Evolutionary conservation across 2,329 filamentous ascomycete species (phyloP), one percentile per base, ranked within the genome.

Genomic region (Colletotrichum spinosum): DNA sequence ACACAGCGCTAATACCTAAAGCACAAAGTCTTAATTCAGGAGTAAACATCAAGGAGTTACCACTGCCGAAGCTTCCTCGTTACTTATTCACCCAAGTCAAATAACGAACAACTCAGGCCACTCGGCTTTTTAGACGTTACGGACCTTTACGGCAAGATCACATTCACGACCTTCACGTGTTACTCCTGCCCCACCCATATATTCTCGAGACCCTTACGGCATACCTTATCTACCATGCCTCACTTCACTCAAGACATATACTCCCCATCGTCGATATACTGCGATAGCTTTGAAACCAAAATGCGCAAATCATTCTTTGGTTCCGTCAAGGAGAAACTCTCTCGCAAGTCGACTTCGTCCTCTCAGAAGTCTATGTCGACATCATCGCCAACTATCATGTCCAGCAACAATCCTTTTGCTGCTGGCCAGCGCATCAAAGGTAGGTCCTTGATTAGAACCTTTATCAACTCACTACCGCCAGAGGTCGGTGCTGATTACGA

Each of bases 251-350:
- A 48, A 52, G 63, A 63, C 3, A 12, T 39, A n/a, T 33, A 55
- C 13, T 38, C 46, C n/a, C 13, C n/a, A 12, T 17, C 39, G 0
- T 48, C 52, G 10, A 35, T 12, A 12, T 17, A 33, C 13, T 33
- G n/a, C 41, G 39, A 39, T 5, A 25, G 37, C 45, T 13, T 37
- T 15, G 42, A 37, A 34, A 6, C n/a, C 4, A 52, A 46, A 9
- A 65, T 55, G 54, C 68, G 67, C 59, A 72, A 68, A 58, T 72
- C 72, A 39, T 67, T 78, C 48, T 73, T 78, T 50, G 72, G 71
- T 52, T 70, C 69, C 35, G 38, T 80, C 60, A 79, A 73, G 68
- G 73, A 73, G 64, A 80, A 76, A 68, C 53, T 80, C 33, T 73
- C 72, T 17, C 72, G 70, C 67, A 75, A 71, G 39, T 63, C 55